Evolutionary conservation across 1,284 basidiomycete species (phyloP), one percentile per base, ranked within the genome.

Genomic region (Flammula alnicola): DNA sequence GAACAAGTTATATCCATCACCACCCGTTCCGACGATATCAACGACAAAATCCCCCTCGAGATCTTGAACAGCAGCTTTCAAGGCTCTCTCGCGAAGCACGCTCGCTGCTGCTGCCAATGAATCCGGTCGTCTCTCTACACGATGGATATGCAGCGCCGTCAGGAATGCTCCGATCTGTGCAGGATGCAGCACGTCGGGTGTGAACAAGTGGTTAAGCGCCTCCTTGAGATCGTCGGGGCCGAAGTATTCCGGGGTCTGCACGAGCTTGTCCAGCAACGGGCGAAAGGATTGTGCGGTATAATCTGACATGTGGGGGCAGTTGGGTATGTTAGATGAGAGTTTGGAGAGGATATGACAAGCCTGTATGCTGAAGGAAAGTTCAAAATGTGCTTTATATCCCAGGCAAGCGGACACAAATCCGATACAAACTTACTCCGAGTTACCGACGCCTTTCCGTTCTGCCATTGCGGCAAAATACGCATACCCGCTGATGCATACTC

Each of bases 1-100:
- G 79, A 96, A 99, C 0, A 96, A 91, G 63, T 98, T 93, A 72
- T 96, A 87, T 0, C 95, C 95, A 71, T 98, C 96, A 9, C 96
- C 96, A n/a, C 96, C 96, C 8, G 72, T 73, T n/a, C 55, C 55
- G 30, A 57, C 61, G 41, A 55, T 44, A 17, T 37, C 38, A 20
- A 90, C 87, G 19, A 89, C 74, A 55, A 88, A 87, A 61, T 88
- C 84, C 3, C 72, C 66, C 36, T 84, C 81, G 4, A 64, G 64
- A 41, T 81, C 79, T 52, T 83, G 76, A 27, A 92, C 74, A 1
- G 69, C 71, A 0, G 82, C 82, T 47, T 79, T 78, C 40, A 91
- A 65, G 4, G 92, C 83, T 37, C 86, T 81, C 26, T 78, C 71
- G 29, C 86, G 78, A 47, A 96, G 77, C 3, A 91, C 81, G 3